Conservation (phyloP, 768 basidiomycete species). For the Postia placenta region DNA sequence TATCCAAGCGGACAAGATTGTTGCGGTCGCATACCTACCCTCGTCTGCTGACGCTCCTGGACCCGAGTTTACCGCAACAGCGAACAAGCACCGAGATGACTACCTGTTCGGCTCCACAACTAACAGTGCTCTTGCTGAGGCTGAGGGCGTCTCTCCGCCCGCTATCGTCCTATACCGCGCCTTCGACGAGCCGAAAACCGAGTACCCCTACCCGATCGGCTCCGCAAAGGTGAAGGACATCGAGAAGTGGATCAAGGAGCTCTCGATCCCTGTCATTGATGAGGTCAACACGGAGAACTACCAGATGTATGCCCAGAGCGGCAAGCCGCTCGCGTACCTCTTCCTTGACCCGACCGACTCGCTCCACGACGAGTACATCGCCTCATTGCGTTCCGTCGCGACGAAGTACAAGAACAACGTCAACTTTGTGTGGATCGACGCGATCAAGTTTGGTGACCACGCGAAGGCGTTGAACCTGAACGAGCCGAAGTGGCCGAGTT, state of each 20-base stretch:
- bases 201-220: slow-evolving; percentile 57
- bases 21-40: slow-evolving; percentile 78
- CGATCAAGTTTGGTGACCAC: slow-evolving; percentile 91
- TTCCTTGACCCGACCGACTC: slow-evolving; percentile 81
- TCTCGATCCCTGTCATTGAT: slow-evolving; percentile 83
- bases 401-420: slow-evolving; percentile 76
- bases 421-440: slow-evolving; percentile 99
- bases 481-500: slow-evolving; percentile 86
- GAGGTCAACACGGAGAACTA: slow-evolving; percentile 96
- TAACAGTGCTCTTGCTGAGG: slow-evolving; percentile 61
- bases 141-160: slow-evolving; percentile 72
- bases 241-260: slow-evolving; percentile 71
- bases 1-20: slow-evolving; percentile 83
- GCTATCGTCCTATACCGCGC: slow-evolving; percentile 87
- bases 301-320: slow-evolving; percentile 69
- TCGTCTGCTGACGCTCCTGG: slow-evolving; percentile 67
- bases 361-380: slow-evolving; percentile 58
- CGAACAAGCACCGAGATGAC: slow-evolving; percentile 85
- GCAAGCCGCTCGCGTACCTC: slow-evolving; percentile 89
- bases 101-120: slow-evolving; percentile 88
- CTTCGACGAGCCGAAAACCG: slow-evolving; percentile 79
- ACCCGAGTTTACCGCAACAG: slow-evolving; percentile 70
- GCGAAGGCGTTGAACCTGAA: slow-evolving; percentile 87
- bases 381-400: slow-evolving; percentile 69
- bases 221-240: slow-evolving; percentile 57